Conservation (phyloP, 345 rosid genomes). For the Eucalyptus victrix region DNA sequence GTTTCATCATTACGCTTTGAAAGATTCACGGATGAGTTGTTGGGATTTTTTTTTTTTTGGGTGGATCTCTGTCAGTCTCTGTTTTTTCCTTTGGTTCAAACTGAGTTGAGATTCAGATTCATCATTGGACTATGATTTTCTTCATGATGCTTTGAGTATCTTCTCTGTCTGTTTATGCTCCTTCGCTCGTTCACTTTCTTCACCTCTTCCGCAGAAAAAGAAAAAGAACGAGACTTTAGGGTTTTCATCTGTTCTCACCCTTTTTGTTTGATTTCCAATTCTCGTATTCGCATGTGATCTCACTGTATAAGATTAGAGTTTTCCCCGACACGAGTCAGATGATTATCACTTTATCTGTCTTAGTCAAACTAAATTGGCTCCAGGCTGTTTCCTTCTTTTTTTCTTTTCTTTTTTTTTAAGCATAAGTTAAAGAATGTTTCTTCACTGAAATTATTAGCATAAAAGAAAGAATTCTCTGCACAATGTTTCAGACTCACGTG, state of each 20-base stretch:
- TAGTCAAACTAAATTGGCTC: not conserved
- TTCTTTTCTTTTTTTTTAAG: not conserved
- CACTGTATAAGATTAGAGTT: not conserved
- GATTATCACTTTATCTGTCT: not conserved
- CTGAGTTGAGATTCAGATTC: not conserved
- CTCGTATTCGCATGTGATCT: not conserved
- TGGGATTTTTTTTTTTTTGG: not conserved
- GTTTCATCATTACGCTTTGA: conserved; percentile 23
- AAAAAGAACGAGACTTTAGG: not conserved
- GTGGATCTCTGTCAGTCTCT: conserved; percentile 10
- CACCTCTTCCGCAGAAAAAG: not conserved
- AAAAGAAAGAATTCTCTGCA: not conserved
- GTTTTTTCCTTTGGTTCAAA: conserved; percentile 10
- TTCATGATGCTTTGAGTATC: conserved; percentile 32
- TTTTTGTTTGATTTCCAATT: not conserved
- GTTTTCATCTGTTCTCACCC: not conserved
- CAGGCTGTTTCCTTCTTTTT: not conserved
- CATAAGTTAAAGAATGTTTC: not conserved
- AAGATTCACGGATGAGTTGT: not conserved
- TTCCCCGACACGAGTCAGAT: not conserved
- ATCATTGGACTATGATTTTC: not conserved
- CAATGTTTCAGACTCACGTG: not conserved
- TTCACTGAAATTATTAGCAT: not conserved
- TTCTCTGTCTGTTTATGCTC: conserved; percentile 26
- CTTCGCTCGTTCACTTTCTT: not conserved